Conservation (phyloP, 805 yeast genomes). For the Candida cerambycidarum region DNA sequence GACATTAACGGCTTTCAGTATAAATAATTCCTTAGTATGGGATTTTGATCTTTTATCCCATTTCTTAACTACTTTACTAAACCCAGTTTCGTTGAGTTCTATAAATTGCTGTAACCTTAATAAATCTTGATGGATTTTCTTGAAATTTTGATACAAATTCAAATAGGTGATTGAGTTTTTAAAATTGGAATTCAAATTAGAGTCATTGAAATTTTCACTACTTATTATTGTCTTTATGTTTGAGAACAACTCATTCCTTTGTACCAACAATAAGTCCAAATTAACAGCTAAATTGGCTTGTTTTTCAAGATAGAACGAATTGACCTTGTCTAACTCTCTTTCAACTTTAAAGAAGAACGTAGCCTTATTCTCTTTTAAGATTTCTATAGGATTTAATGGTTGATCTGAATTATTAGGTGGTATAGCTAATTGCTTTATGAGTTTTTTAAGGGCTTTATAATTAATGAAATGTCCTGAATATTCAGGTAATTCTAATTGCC, state of each 20-base stretch:
- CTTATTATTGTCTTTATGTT: constrained; percentile 16
- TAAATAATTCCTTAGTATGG: constrained; percentile 87
- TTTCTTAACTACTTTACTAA: constrained; percentile 90
- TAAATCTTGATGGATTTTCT: constrained; percentile 84
- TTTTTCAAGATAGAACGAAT: constrained; percentile 85
- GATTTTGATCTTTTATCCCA: constrained; percentile 98
- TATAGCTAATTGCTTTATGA: constrained; percentile 76
- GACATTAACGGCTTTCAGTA: constrained; percentile 89
- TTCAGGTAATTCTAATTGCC: constrained; percentile 94
- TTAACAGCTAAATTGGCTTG: constrained; percentile 84
- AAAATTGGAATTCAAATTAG: constrained; percentile 31
- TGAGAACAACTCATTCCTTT: constrained; percentile 54
- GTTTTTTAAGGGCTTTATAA: constrained; percentile 89
- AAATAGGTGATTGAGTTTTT: constrained; percentile 75
- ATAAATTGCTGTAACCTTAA: constrained; percentile 89
- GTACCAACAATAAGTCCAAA: constrained; percentile 71
- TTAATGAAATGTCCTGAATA: constrained; percentile 92
- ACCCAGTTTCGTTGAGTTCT: constrained; percentile 93
- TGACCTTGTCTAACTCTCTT: constrained; percentile 93
- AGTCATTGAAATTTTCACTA: constrained; percentile 9
- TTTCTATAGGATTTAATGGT: constrained; percentile 27
- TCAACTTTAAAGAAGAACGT: constrained; percentile 86
- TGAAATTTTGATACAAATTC: constrained; percentile 83
- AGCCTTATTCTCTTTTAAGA: constrained; percentile 84
- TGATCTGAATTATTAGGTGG: constrained; percentile 23